Conservation (phyloP, 345 rosid species). For the Eucalyptus erythrocorys region DNA sequence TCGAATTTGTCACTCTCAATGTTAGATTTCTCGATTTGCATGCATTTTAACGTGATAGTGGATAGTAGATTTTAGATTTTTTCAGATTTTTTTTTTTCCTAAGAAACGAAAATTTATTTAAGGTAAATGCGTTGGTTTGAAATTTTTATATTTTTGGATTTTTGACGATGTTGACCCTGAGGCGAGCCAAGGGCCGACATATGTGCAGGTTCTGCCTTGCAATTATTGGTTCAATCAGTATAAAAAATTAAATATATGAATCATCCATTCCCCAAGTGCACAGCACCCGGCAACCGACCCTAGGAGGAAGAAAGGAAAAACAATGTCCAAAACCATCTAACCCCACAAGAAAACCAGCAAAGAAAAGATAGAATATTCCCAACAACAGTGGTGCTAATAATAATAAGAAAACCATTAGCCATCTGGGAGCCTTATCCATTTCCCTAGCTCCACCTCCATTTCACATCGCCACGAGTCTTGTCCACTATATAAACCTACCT, state of each 20-base stretch:
- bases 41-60: not conserved
- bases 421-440: not conserved
- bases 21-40: rapidly evolving
- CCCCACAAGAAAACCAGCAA: not conserved
- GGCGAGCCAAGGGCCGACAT: not conserved
- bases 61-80: not conserved
- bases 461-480: not conserved
- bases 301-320: not conserved
- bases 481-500: not conserved
- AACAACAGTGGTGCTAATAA: not conserved
- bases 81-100: no score
- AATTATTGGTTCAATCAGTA: not conserved
- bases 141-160: not conserved
- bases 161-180: not conserved
- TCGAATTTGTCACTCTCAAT: rapidly evolving
- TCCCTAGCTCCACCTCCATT: not conserved
- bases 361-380: not conserved
- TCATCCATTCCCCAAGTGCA: not conserved
- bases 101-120: no score
- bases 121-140: not conserved
- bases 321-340: not conserved
- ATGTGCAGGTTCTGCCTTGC: not conserved
- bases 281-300: not conserved
- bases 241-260: not conserved
- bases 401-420: not conserved